Base-by-base conservation (phyloP, 768 basidiomycete genomes). In the Suillus subluteus region DNA sequence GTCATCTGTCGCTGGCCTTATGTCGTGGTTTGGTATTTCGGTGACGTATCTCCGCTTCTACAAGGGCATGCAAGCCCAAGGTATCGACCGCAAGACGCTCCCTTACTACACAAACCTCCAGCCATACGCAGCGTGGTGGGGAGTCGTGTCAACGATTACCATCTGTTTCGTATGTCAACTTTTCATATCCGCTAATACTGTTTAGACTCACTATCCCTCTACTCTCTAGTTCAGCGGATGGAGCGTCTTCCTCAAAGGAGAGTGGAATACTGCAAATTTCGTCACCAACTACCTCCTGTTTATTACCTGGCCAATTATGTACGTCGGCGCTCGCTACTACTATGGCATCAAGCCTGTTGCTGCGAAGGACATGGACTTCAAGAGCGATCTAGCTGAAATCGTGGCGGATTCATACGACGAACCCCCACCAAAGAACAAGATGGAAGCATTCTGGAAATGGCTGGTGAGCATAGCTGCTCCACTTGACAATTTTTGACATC, bases 31-130 rank as follows among this genome's bases (percentile, higher is more conserved):
- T 67, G 90, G 88, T 62, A 95, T 95, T 73, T 83, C 81, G 63
- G 43, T 94, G 63, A 91, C 90, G 15, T 94, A 93, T 74, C 68
- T 93, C 63, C 90, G 96, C 56, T 98, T 98, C 84, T 84, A 94
- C 76, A 76, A 83, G 23, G 97, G 95, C 65, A 73, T 91, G 79
- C 89, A 90, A 74, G 87, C 74, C 3, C 97, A 98, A 74, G 93
- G 93, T 11, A 86, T 90, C 72, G 84, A 91, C 73, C 85, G 96
- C 55, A 78, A 62, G 15, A 84, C 78, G 6, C 83, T 98, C 7
- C 96, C 96, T 0, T 98, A 87, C 78, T 73, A 78, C 9, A 87
- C 89, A 21, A 78, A 72, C 18, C 64, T 96, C 9, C 90, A 94
- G 71, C 92, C 92, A 1, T 94, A 75, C 70, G 89, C 90, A 18